Percentiles rank a stretch among this genome's conserved stretches.
These are phyloP conservation scores for Leccinum fallax DNA, from an alignment of 1,284 basidiomycete species.

Conservation along the genomic window DNA sequence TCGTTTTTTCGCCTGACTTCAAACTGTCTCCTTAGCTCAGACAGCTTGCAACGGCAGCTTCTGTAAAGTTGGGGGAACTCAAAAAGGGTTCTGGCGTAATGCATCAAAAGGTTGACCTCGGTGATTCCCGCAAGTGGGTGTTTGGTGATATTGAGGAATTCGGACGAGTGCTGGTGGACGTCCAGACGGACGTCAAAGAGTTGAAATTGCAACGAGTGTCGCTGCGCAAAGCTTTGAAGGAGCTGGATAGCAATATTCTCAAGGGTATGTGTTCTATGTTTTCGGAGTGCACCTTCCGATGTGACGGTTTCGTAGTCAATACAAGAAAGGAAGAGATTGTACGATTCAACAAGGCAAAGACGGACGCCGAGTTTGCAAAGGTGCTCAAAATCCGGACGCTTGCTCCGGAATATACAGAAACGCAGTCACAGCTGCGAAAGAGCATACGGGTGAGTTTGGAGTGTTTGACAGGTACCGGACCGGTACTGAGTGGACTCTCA, in stretches of 20 bases:
- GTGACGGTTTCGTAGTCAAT: conserved; percentile 48
- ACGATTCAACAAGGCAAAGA: conserved; percentile 74
- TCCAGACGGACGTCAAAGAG: conserved; percentile 53
- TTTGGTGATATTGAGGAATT: conserved; percentile 56
- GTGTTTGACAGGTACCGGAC: not conserved
- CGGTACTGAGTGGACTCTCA: conserved; percentile 34
- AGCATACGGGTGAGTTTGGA: conserved; percentile 58
- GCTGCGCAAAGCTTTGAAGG: conserved; percentile 47
- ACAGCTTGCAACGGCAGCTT: conserved; percentile 37
- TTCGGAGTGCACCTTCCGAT: not conserved
- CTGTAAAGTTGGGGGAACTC: conserved; percentile 37
- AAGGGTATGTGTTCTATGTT: conserved; percentile 52
- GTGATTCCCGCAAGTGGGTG: conserved; percentile 52
- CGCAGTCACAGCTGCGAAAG: conserved; percentile 73
- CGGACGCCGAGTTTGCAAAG: conserved; percentile 78
- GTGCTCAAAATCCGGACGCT: conserved; percentile 80
- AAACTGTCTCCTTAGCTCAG: conserved; percentile 43
- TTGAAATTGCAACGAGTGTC: conserved; percentile 48
- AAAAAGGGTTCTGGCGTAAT: conserved; percentile 41
- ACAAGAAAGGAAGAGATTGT: conserved; percentile 75
- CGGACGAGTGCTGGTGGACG: conserved; percentile 47
- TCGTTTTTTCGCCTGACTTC: not conserved
- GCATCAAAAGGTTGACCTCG: conserved; percentile 48
- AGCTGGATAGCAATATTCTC: conserved; percentile 63
- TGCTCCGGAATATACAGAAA: conserved; percentile 87